Evolutionary conservation across 164 flowering plant genomes (phyloP).

Genomic region (Chloranthus sessilifolius): DNA sequence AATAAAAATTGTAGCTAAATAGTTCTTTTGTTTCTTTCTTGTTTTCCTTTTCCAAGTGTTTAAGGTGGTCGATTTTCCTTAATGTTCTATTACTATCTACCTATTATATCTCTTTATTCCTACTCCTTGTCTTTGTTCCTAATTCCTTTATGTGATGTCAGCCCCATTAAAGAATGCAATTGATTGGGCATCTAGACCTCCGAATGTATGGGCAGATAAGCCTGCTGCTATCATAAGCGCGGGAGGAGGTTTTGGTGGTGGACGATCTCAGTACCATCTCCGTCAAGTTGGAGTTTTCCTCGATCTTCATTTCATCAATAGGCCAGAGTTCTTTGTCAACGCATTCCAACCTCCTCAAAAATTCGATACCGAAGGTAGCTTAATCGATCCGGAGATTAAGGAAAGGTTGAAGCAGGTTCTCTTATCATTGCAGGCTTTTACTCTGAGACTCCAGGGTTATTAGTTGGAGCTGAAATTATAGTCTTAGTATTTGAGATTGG

Average conservation of each 20-base stretch:
- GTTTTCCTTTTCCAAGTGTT: too few species aligned
- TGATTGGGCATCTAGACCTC: constrained; percentile 92
- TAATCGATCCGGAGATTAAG: constrained; percentile 41
- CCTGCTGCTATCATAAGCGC: constrained; percentile 82
- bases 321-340: constrained; percentile 56
- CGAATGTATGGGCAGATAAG: constrained; percentile 83
- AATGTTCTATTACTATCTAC: too few species aligned
- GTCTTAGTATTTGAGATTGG: too few species aligned
- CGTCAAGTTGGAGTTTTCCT: constrained; percentile 81
- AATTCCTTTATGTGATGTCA: constrained; percentile 7
- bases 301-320: constrained; percentile 85
- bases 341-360: constrained; percentile 59
- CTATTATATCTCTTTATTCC: too few species aligned
- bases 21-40: too few species aligned
- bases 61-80: too few species aligned
- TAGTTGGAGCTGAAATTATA: too few species aligned
- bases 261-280: constrained; percentile 65
- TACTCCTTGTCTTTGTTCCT: too few species aligned
- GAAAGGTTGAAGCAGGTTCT: constrained; percentile 50
- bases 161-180: constrained; percentile 78
- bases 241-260: constrained; percentile 60
- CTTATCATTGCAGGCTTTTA: constrained; percentile 43
- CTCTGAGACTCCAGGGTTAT: constrained; percentile 37
- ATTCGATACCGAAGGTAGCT: constrained; percentile 62
- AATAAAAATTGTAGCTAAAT: too few species aligned